Percentiles rank a stretch among this genome's conserved stretches.
Conservation (phyloP, 2,329 filamentous ascomycete species). For the Aspergillus sp. region DNA sequence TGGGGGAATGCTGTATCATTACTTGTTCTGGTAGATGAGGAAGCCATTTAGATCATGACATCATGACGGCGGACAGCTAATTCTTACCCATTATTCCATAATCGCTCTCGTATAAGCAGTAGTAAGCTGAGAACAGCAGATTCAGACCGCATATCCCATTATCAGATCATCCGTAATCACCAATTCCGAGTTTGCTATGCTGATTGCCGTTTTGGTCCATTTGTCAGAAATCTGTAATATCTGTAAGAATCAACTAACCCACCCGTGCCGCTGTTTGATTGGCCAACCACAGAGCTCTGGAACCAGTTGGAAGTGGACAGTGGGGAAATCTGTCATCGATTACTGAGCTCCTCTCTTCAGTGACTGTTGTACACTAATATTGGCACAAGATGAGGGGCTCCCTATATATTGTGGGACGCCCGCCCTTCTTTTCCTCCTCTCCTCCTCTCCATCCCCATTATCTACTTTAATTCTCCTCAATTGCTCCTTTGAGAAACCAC, state of each 20-base stretch:
- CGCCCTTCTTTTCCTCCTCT: not conserved
- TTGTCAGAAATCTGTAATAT: slow-evolving; percentile 31
- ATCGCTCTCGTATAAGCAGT: not conserved
- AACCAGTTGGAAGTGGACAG: not conserved
- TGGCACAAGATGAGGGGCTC: too few relatives aligned
- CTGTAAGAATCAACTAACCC: slow-evolving; percentile 25
- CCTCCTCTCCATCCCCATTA: slow-evolving; percentile 1
- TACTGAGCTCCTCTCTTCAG: slow-evolving; percentile 8
- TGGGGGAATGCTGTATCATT: too few relatives aligned
- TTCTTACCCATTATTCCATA: not conserved
- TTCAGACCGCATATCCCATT: too few relatives aligned
- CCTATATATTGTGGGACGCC: too few relatives aligned
- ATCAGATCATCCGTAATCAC: not conserved
- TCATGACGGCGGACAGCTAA: slow-evolving; percentile 3
- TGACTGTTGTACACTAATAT: not conserved
- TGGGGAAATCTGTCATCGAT: slow-evolving; percentile 20
- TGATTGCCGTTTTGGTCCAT: slow-evolving; percentile 7
- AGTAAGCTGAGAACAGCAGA: too few relatives aligned
- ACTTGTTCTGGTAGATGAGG: too few relatives aligned
- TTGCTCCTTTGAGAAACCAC: not conserved
- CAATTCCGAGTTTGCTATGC: not conserved
- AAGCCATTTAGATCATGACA: slow-evolving; percentile 3
- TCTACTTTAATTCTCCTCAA: slow-evolving; percentile 1
- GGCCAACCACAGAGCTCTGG: not conserved
- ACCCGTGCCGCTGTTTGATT: not conserved